These are phyloP conservation scores for Coniochaeta prunicola DNA, from an alignment of 2,329 filamentous ascomycete species.

Conservation along the genomic window DNA sequence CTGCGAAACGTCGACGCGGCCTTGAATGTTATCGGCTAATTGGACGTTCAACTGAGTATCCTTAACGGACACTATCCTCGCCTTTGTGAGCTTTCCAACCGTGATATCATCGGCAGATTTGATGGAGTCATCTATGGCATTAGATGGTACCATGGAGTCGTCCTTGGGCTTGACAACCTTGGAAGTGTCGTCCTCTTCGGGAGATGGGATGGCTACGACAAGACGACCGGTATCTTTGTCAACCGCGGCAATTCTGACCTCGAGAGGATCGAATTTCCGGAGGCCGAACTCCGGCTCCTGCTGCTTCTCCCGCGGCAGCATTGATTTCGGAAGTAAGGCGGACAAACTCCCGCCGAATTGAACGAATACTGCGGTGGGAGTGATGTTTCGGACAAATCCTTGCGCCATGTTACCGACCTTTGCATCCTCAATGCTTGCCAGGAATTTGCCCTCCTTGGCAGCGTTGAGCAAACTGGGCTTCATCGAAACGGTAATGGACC, in stretches of 20 bases:
- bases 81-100: slow-evolving; percentile 67
- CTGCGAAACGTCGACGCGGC: slow-evolving; percentile 89
- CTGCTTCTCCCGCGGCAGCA: slow-evolving; percentile 64
- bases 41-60: slow-evolving; percentile 89
- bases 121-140: slow-evolving; percentile 55
- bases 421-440: slow-evolving; percentile 65
- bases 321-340: slow-evolving; percentile 72
- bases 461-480: slow-evolving; percentile 78
- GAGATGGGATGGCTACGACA: slow-evolving; percentile 42
- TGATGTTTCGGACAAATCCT: slow-evolving; percentile 83
- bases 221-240: slow-evolving; percentile 67
- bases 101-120: slow-evolving; percentile 63
- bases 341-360: slow-evolving; percentile 74
- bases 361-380: slow-evolving; percentile 75
- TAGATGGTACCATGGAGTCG: slow-evolving; percentile 25
- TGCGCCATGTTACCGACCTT: slow-evolving; percentile 60
- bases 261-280: slow-evolving; percentile 66
- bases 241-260: slow-evolving; percentile 63
- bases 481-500: slow-evolving; percentile 68
- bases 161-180: slow-evolving; percentile 28
- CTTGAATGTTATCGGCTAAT: slow-evolving; percentile 79
- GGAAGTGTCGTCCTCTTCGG: slow-evolving; percentile 33
- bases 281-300: slow-evolving; percentile 70
- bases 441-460: slow-evolving; percentile 61
- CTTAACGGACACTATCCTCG: slow-evolving; percentile 76